A percentile compares a stretch with the other conserved stretches of the same genome.
Evolutionary conservation across 257 asterid genomes (phyloP).

Genomic region (Forsythia viridissima): DNA sequence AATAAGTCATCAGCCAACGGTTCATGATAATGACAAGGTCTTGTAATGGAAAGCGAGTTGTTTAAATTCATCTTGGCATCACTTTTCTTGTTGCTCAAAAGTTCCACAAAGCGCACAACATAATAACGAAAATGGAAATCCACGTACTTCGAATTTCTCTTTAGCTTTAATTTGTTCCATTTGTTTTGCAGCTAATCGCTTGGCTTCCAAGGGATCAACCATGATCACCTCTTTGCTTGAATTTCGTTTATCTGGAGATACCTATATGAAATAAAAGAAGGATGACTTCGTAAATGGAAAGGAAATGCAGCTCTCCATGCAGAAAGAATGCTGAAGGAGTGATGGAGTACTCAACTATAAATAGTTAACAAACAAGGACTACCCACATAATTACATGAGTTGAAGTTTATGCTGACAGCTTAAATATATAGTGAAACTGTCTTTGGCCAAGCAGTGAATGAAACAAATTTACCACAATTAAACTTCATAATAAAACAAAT

Average conservation of each 20-base stretch:
- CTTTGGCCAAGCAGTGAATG: neutral
- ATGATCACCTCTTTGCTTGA: conserved; percentile 60
- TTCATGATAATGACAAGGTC: neutral
- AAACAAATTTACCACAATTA: neutral
- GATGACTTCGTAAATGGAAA: conserved; percentile 9
- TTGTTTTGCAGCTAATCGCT: conserved; percentile 86
- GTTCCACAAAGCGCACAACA: neutral
- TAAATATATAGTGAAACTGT: neutral
- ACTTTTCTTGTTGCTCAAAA: neutral
- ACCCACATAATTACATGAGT: neutral
- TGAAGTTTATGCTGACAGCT: neutral
- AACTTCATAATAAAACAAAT: neutral
- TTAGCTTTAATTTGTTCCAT: conserved; percentile 79
- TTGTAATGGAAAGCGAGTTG: neutral
- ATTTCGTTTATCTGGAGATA: conserved; percentile 41
- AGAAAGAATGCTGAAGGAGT: neutral
- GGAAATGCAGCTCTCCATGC: neutral
- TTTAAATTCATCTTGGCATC: neutral
- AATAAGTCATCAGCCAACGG: neutral
- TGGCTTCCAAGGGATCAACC: conserved; percentile 99
- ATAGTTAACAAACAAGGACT: neutral
- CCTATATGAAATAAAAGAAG: conserved; percentile 38
- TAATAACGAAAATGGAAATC: neutral
- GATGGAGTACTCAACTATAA: neutral
- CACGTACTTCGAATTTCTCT: conserved; percentile 65